Base-by-base conservation (phyloP, 352 stramenopile species). In the Phytopythium mirpurense region DNA sequence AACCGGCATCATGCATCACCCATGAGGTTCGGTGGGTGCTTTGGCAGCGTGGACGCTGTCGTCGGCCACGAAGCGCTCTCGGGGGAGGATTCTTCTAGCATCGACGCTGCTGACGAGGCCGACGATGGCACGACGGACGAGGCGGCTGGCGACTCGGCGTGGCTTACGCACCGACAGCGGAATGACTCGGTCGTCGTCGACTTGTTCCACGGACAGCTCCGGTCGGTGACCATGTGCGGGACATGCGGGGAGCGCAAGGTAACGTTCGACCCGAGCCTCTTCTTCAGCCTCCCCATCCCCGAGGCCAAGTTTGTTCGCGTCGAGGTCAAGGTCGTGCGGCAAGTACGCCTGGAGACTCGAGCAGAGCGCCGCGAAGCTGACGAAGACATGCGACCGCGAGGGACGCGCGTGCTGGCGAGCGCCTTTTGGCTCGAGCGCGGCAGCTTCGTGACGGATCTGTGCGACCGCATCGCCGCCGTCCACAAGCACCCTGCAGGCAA, bases 161-260 rank as follows among this genome's bases (percentile, higher is more conserved):
- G 97, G 97, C 71, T 86, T 31, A 81, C 78, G 11, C 93, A 98
- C 63, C 70, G 96, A 2, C 59, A 87, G 16, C 67, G 93, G 18
- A 98, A 99, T 58, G 86, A 98, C 46, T 98, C 89, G 10, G 77
- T 99, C 18, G 83, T 99, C 46, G 91, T 98, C 1, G 96, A 99
- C 69, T 70, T 95, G 43, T 98, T 96, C 56, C 94, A 98, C 60
- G 96, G 96, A 2, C 96, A 98, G 65, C 89, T 98, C 65, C 81
- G 92, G 15, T 98, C 83, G 40, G 95, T 98, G 66, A 88, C 98
- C 7, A 90, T 95, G 1, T 99, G 97, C 65, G 78, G 70, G 21
- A 82, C 73, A 8, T 99, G 97, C 75, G 78, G 83, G 7, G 82
- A 90, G 51, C 92, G 97, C 51, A 96, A 85, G 56, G 96, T 98